These are phyloP conservation scores for Magnaporthiopsis rhizophila DNA, from an alignment of 2,329 filamentous ascomycete genomes.

Conservation along the genomic window DNA sequence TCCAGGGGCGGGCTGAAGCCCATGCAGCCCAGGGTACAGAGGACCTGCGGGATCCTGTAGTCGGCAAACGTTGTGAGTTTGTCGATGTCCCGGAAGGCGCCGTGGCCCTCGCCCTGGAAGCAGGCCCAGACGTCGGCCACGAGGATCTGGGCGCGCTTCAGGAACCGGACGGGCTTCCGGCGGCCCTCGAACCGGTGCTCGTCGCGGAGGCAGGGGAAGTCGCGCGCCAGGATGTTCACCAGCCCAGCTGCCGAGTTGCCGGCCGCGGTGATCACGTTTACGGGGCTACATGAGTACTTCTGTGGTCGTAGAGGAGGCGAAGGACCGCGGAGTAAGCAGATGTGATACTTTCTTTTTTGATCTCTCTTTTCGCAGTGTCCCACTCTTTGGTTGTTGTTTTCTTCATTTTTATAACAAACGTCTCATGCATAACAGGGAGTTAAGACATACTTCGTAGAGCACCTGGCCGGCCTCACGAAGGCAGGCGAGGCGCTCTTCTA, in stretches of 20 bases:
- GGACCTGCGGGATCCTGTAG: constrained; percentile 91
- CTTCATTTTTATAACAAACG: neutral
- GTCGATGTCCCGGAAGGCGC: constrained; percentile 81
- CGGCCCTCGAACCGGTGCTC: constrained; percentile 64
- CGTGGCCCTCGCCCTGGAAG: constrained; percentile 73
- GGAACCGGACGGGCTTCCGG: constrained; percentile 62
- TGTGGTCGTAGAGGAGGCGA: constrained; percentile 25
- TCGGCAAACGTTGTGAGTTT: constrained; percentile 98
- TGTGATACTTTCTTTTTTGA: too few species aligned
- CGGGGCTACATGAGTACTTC: constrained; percentile 69
- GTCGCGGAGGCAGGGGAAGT: constrained; percentile 83
- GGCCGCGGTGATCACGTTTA: constrained; percentile 65
- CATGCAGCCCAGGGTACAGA: constrained; percentile 74
- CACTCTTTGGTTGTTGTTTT: too few species aligned
- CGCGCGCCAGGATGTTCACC: constrained; percentile 74
- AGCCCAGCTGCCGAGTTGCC: constrained; percentile 73
- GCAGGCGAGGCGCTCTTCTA: constrained; percentile 69
- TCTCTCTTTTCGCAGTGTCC: too few species aligned
- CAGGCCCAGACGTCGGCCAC: constrained; percentile 96
- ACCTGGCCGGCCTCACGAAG: constrained; percentile 77
- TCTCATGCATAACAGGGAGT: neutral
- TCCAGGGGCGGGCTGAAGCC: constrained; percentile 77
- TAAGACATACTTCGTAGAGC: constrained; percentile 59
- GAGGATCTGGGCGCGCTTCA: constrained; percentile 93
- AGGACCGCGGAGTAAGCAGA: neutral